Conservation (phyloP, 805 yeast genomes). For the Wickerhamiella cacticola region DNA sequence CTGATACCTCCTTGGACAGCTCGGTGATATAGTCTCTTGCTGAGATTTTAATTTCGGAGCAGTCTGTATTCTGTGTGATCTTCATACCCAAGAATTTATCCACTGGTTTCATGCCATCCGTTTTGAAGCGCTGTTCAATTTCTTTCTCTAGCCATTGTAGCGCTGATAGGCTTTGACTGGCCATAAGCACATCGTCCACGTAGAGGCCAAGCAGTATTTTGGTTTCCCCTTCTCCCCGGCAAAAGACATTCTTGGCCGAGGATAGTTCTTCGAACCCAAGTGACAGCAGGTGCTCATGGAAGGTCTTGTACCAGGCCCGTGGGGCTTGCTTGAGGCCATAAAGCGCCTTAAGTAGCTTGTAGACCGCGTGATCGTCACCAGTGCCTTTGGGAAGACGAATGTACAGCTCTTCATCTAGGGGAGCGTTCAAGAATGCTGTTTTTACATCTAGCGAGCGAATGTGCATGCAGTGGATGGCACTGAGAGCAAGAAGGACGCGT, state of each 20-base stretch:
- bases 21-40: neutral
- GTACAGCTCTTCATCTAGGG: neutral
- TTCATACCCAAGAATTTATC: neutral
- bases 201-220: neutral
- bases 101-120: neutral
- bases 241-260: neutral
- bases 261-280: neutral
- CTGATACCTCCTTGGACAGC: no score
- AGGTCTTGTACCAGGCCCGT: neutral
- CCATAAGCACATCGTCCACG: neutral
- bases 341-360: neutral
- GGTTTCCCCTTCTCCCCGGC: neutral
- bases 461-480: neutral
- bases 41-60: neutral
- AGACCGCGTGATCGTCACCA: neutral
- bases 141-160: neutral
- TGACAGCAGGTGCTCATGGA: neutral
- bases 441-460: neutral
- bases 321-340: neutral
- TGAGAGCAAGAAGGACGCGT: neutral
- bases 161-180: neutral
- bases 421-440: constrained; percentile 3
- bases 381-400: neutral
- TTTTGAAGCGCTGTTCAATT: neutral
- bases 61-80: neutral